Conservation (phyloP, 345 rosid genomes). For the Brassica rapa region DNA sequence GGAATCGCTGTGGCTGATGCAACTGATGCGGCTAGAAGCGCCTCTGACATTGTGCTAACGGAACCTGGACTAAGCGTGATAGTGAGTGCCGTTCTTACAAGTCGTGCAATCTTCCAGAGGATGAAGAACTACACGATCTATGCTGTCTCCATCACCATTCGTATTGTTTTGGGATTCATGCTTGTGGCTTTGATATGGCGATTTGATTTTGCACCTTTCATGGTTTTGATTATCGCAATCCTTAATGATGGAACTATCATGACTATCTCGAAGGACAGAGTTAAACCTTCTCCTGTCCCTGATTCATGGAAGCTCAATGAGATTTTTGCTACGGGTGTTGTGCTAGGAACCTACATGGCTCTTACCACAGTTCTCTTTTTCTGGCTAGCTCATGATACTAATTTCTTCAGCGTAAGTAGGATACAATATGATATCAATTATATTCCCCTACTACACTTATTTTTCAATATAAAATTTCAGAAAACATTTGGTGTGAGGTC, state of each 20-base stretch:
- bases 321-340: background rate
- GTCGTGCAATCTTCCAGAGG: background rate
- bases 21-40: background rate
- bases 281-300: background rate
- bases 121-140: background rate
- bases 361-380: background rate
- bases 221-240: background rate
- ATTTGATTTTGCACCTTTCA: constrained; percentile 1
- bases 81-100: background rate
- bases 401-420: constrained; percentile 61
- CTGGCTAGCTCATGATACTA: background rate
- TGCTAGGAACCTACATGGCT: background rate
- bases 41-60: background rate
- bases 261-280: background rate
- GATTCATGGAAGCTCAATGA: background rate
- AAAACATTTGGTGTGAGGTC: constrained; percentile 52
- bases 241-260: background rate
- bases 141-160: background rate
- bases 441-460: background rate
- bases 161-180: background rate
- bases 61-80: background rate
- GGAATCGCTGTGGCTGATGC: background rate
- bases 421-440: background rate
- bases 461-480: constrained; percentile 38
- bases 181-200: background rate